These are phyloP conservation scores for Hemileccinum hortonii DNA, from an alignment of 1,284 basidiomycete species.

Conservation along the genomic window DNA sequence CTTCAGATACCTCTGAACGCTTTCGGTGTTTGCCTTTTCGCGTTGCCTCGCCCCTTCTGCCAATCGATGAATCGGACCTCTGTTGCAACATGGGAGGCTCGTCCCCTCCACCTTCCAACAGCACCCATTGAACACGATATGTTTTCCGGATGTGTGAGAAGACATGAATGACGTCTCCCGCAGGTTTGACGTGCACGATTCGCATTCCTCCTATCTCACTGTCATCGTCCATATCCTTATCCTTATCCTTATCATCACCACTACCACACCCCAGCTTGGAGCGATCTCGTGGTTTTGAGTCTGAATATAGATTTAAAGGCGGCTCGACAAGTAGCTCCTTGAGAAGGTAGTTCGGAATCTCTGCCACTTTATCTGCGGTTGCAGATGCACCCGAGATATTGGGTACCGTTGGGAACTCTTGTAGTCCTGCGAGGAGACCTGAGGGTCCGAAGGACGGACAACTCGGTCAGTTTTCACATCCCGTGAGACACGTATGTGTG, in stretches of 20 bases:
- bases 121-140: slow-evolving; percentile 76
- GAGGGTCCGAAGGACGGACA: slow-evolving; percentile 3
- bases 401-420: slow-evolving; percentile 73
- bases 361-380: slow-evolving; percentile 34
- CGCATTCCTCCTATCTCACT: slow-evolving; percentile 19
- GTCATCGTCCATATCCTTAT: not conserved
- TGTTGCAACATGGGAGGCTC: slow-evolving; percentile 37
- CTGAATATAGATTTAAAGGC: slow-evolving; percentile 13
- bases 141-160: slow-evolving; percentile 93
- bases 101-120: slow-evolving; percentile 52
- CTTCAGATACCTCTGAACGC: slow-evolving; percentile 4
- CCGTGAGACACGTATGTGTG: not conserved
- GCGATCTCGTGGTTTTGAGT: slow-evolving; percentile 5
- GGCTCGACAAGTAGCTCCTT: slow-evolving; percentile 39
- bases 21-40: slow-evolving; percentile 18
- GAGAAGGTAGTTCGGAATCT: slow-evolving; percentile 44
- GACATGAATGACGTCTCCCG: slow-evolving; percentile 74
- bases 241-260: not conserved
- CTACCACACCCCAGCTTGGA: not conserved
- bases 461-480: slow-evolving; percentile 6
- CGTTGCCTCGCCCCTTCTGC: slow-evolving; percentile 1
- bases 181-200: slow-evolving; percentile 49
- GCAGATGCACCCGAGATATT: slow-evolving; percentile 44
- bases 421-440: slow-evolving; percentile 88
- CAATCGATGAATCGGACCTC: not conserved